A percentile compares a stretch with the other conserved stretches of the same genome.
Evolutionary conservation across 2,329 filamentous ascomycete species (phyloP).

Genomic region (Phaeosphaeria sp.): DNA sequence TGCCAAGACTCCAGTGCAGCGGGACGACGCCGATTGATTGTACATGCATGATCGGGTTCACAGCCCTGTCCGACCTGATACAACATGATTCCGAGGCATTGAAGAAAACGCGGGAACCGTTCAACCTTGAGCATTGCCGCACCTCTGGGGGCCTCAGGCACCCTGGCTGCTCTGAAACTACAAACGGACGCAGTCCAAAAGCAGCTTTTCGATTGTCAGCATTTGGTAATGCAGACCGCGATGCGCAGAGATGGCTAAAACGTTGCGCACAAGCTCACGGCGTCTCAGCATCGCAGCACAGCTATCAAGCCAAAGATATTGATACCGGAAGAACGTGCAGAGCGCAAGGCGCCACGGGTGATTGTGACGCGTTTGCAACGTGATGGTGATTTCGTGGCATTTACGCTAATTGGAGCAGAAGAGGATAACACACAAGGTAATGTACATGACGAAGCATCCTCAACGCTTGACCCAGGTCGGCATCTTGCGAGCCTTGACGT

Average conservation of each 20-base stretch:
- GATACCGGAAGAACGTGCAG: not conserved
- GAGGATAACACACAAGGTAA: conserved; percentile 21
- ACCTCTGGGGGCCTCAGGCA: not conserved
- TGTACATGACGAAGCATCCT: conserved; percentile 35
- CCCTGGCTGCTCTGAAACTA: not conserved
- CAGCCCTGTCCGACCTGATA: conserved; percentile 20
- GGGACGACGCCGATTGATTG: conserved; percentile 10
- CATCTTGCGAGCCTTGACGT: conserved; percentile 96
- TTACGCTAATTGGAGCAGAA: not conserved
- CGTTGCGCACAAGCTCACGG: not conserved
- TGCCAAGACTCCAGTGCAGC: conserved; percentile 9
- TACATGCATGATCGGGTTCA: conserved; percentile 9
- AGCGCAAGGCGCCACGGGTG: not conserved
- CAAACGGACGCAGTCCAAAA: not conserved
- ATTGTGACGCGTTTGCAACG: not conserved
- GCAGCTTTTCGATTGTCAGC: not conserved
- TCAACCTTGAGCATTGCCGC: conserved; percentile 1
- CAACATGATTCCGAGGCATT: conserved; percentile 16
- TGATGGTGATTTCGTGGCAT: not conserved
- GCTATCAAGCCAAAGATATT: not conserved
- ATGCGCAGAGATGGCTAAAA: not conserved
- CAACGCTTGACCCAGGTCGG: conserved; percentile 94
- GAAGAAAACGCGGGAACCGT: conserved; percentile 4
- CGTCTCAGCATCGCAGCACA: conserved; percentile 6
- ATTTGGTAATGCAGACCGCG: not conserved